These are phyloP conservation scores for Alloteropsis angusta DNA, from an alignment of 202 grass and related monocot genomes.

Conservation along the genomic window DNA sequence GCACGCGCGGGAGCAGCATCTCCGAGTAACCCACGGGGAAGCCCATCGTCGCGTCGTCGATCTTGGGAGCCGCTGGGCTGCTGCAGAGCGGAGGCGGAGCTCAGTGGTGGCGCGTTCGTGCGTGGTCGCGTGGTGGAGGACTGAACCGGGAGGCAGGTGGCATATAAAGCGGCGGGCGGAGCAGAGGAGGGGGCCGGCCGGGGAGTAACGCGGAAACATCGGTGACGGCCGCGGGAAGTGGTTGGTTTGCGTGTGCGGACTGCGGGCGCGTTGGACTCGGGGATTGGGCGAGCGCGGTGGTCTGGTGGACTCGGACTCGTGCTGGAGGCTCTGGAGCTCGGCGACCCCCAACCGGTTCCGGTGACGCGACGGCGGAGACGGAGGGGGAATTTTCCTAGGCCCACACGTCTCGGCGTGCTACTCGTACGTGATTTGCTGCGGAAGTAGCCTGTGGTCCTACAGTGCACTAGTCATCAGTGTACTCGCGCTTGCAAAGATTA, in stretches of 20 bases:
- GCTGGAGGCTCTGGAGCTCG: background rate
- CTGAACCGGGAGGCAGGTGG: background rate
- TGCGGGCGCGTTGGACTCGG: background rate
- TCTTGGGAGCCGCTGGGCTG: background rate
- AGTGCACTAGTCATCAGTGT: background rate
- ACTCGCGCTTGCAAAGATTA: background rate
- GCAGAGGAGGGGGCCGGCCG: background rate
- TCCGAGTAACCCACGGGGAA: constrained; percentile 82
- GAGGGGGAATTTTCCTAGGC: background rate
- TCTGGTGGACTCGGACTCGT: constrained; percentile 8
- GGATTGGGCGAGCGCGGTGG: background rate
- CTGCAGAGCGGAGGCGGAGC: background rate
- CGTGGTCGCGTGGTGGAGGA: background rate
- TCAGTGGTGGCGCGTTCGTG: background rate
- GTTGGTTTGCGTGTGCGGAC: constrained; percentile 19
- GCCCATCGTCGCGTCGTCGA: constrained; percentile 43
- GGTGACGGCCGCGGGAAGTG: background rate
- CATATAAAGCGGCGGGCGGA: constrained; percentile 19
- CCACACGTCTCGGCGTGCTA: background rate
- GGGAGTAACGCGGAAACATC: constrained; percentile 53
- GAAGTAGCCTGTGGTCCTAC: background rate
- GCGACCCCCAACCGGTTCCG: background rate
- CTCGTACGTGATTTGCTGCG: background rate
- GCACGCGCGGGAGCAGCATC: constrained; percentile 41
- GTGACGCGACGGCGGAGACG: background rate